These are phyloP conservation scores for Waltiozyma sp. DNA, from an alignment of 1,139 yeast species.

Conservation along the genomic window DNA sequence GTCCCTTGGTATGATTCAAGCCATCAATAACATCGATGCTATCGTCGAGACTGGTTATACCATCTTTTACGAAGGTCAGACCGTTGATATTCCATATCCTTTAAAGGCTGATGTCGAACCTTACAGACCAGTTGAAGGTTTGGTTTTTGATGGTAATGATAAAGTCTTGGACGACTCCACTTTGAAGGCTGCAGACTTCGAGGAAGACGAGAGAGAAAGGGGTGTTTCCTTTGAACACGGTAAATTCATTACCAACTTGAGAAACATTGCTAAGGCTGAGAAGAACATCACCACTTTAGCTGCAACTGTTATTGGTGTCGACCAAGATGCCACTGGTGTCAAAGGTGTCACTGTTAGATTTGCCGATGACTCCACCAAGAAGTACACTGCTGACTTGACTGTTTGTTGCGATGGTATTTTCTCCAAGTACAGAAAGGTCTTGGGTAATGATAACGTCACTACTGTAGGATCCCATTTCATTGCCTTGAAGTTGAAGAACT, in stretches of 20 bases:
- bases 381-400: conserved; percentile 51
- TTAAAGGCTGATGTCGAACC: conserved; percentile 39
- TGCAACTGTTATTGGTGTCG: conserved; percentile 64
- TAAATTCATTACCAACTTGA: conserved; percentile 63
- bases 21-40: conserved; percentile 77
- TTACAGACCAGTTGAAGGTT: conserved; percentile 39
- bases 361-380: conserved; percentile 24
- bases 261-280: conserved; percentile 59
- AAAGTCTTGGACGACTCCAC: conserved; percentile 39
- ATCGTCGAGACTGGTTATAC: conserved; percentile 71
- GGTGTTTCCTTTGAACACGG: conserved; percentile 95
- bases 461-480: conserved; percentile 73
- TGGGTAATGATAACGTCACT: conserved; percentile 48
- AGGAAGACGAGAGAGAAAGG: conserved; percentile 47
- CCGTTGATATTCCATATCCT: conserved; percentile 62
- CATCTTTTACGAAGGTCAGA: conserved; percentile 50
- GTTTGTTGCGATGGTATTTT: conserved; percentile 90
- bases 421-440: conserved; percentile 78
- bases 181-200: conserved; percentile 40
- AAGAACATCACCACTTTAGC: conserved; percentile 66
- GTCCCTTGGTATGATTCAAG: conserved; percentile 70
- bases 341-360: conserved; percentile 52
- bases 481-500: conserved; percentile 66
- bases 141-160: conserved; percentile 47
- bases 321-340: conserved; percentile 45